Evolutionary conservation across 768 basidiomycete species (phyloP), one percentile per base, ranked within the genome.

Genomic region (Naganishia friedmannii): DNA sequence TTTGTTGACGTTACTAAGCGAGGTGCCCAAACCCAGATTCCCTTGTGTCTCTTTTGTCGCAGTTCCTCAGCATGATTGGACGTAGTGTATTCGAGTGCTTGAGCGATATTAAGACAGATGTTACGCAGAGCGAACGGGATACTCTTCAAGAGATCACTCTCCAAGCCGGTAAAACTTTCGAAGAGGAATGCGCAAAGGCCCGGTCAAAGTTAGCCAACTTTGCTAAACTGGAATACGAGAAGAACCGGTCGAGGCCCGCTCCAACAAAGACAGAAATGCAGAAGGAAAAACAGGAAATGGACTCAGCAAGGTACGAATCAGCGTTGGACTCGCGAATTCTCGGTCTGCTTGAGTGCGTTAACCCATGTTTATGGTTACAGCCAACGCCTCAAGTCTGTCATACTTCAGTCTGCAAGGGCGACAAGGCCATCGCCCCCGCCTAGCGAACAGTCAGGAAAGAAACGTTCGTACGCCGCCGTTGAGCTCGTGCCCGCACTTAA

Each of bases 61-160:
- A 45, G 28, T 63, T 63, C 42, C 60, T 63, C 12, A 34, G 39
- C 42, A 63, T 63, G 60, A 42, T 63, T 4, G 39, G 39, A 39
- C 39, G 60, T 34, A 63, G 60, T 42, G 42, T 63, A n/a, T 37
- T 46, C 39, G 60, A 63, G 21, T 28, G 23, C 60, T 3, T 29
- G n/a, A 46, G 60, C 42, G 60, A 63, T 45, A 63, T 63, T 17
- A 34, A 28, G 23, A 17, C 42, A 3, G 60, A 63, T 45, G 42
- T 63, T 7, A 63, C 60, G 10, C 37, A 63, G 26, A 63, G 23
- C 39, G 60, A 63, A 29, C 5, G 39, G 15, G 23, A 63, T 13
- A 63, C 60, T 26, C 37, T 63, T 26, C 60, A 46, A 28, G 19
- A 45, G 15, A 39, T 63, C 26, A 63, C 60, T 17, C 37, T 42